Evolutionary conservation across 495 filamentous ascomycete species (phyloP).

Genomic region (Daldinia decipiens): DNA sequence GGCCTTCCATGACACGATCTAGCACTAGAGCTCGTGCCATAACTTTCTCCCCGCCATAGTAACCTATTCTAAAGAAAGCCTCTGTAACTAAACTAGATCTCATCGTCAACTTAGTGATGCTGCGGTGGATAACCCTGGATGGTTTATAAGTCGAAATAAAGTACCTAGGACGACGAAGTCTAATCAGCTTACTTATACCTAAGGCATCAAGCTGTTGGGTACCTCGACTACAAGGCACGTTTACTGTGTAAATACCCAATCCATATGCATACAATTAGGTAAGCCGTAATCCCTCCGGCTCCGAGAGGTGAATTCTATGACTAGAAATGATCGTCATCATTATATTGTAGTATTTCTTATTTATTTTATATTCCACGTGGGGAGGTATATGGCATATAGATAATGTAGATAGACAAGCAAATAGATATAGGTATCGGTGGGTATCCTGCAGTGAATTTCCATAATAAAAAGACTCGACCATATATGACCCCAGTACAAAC

Average conservation of each 20-base stretch:
- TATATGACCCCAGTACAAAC: conserved; percentile 20
- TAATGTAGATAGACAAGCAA: conserved; percentile 3
- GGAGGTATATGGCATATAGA: not conserved
- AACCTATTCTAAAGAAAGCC: not conserved
- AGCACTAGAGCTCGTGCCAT: not conserved
- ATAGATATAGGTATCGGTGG: conserved; percentile 33
- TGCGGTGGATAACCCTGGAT: not conserved
- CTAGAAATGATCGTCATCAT: not conserved
- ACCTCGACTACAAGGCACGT: not conserved
- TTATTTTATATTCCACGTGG: not conserved
- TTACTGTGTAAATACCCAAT: not conserved
- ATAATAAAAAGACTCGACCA: conserved; percentile 32
- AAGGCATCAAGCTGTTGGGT: not conserved
- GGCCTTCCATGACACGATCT: conserved; percentile 3
- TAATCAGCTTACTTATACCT: not conserved
- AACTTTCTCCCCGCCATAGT: not conserved
- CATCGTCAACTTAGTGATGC: not conserved
- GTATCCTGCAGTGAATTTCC: conserved; percentile 34
- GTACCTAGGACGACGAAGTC: not conserved
- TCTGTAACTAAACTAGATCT: not conserved
- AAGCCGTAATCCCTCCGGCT: not conserved
- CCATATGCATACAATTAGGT: not conserved
- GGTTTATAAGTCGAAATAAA: not conserved
- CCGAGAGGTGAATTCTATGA: not conserved
- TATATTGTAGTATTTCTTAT: conserved; percentile 1